Percentiles rank a stretch among this genome's conserved stretches.
These are phyloP conservation scores for Leccinum fallax DNA, from an alignment of 1,284 basidiomycete genomes.

Conservation along the genomic window DNA sequence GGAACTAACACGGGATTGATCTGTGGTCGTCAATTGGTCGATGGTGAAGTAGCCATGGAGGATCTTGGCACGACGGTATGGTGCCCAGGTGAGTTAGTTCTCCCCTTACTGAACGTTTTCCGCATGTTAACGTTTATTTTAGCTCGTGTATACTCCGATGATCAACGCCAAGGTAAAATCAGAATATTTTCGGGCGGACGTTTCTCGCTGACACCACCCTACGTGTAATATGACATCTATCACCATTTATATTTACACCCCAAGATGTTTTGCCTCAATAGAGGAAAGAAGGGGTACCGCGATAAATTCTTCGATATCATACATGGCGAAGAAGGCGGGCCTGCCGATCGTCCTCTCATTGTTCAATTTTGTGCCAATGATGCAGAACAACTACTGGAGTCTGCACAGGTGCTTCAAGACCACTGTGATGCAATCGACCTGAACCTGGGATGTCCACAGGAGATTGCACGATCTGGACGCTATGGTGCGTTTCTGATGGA, in stretches of 20 bases:
- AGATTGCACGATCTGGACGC: slow-evolving; percentile 85
- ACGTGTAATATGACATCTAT: not conserved
- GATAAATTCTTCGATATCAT: slow-evolving; percentile 71
- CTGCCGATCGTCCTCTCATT: slow-evolving; percentile 80
- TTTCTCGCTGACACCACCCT: not conserved
- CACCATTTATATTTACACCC: not conserved
- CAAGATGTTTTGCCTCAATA: slow-evolving; percentile 66
- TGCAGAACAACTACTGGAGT: slow-evolving; percentile 73
- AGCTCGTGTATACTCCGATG: slow-evolving; percentile 96
- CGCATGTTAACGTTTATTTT: not conserved
- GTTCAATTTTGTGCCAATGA: slow-evolving; percentile 96
- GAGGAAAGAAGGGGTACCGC: slow-evolving; percentile 53
- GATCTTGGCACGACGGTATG: slow-evolving; percentile 84
- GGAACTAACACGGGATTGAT: not conserved
- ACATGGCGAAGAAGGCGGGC: slow-evolving; percentile 65
- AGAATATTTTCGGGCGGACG: not conserved
- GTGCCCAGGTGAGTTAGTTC: slow-evolving; percentile 59
- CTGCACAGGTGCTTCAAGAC: slow-evolving; percentile 74
- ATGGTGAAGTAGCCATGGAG: slow-evolving; percentile 76
- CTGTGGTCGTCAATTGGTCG: not conserved
- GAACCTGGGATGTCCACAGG: slow-evolving; percentile 96
- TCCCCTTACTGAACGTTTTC: not conserved
- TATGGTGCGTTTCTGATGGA: slow-evolving; percentile 95
- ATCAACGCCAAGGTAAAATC: slow-evolving; percentile 82
- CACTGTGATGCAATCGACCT: slow-evolving; percentile 92